Evolutionary conservation across 768 basidiomycete genomes (phyloP).

Genomic region (Cystofilobasidium capitatum): DNA sequence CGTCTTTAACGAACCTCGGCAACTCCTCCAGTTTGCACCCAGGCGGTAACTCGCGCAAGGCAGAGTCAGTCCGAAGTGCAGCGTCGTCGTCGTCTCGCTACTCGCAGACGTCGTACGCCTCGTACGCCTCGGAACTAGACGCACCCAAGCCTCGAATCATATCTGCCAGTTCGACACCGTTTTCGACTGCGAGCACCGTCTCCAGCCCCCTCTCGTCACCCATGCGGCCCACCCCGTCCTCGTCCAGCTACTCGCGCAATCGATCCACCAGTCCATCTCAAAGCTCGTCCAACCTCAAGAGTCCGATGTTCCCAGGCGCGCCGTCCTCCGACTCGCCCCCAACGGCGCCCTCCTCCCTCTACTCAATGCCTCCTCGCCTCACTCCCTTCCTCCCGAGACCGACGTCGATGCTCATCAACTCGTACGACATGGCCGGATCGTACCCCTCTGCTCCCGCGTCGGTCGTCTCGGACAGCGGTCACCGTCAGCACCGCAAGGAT

Average conservation of each 20-base stretch:
- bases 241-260: background rate
- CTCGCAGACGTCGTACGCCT: constrained; percentile 22
- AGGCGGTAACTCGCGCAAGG: background rate
- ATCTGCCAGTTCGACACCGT: background rate
- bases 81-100: constrained; percentile 18
- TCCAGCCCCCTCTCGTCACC: constrained; percentile 3
- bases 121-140: constrained; percentile 12
- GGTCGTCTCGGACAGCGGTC: background rate
- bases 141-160: constrained; percentile 15
- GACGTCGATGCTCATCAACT: constrained; percentile 19
- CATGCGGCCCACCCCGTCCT: background rate
- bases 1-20: background rate
- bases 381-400: constrained; percentile 21
- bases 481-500: background rate
- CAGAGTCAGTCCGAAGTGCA: constrained; percentile 6
- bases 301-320: background rate
- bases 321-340: background rate
- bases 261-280: background rate
- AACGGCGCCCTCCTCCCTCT: background rate
- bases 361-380: background rate
- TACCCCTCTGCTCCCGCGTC: constrained; percentile 21
- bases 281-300: background rate
- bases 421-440: constrained; percentile 1
- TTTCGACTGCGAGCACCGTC: background rate
- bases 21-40: background rate